A percentile compares a stretch with the other conserved stretches of the same genome.
Evolutionary conservation across 352 stramenopile genomes (phyloP).

Genomic region (Phytopythium helicoides): DNA sequence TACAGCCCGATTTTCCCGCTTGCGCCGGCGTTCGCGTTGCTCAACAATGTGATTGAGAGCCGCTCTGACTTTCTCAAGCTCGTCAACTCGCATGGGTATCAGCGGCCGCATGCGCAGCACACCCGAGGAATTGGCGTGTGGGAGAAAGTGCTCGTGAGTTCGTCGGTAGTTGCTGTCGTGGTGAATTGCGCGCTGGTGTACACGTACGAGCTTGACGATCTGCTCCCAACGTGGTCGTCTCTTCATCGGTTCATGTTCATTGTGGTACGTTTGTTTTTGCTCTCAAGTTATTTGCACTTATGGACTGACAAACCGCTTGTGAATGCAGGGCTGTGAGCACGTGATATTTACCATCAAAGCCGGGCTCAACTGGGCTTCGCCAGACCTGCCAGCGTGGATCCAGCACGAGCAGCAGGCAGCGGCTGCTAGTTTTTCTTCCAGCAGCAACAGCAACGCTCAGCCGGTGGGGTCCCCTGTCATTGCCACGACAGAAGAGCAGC

Average conservation of each 20-base stretch:
- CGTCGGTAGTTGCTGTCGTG: conserved; percentile 90
- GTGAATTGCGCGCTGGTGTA: conserved; percentile 94
- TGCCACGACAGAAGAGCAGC: not conserved
- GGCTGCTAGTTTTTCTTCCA: not conserved
- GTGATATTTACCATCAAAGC: conserved; percentile 56
- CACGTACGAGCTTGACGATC: conserved; percentile 53
- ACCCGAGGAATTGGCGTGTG: conserved; percentile 91
- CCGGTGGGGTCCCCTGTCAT: conserved; percentile 4
- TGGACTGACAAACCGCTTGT: not conserved
- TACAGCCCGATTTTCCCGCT: conserved; percentile 91
- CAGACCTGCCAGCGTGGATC: conserved; percentile 40
- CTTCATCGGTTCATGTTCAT: conserved; percentile 64
- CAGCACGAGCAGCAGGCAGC: conserved; percentile 36
- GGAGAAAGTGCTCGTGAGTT: conserved; percentile 91
- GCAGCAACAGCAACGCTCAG: not conserved
- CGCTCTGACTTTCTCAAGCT: conserved; percentile 93
- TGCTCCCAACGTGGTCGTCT: conserved; percentile 53
- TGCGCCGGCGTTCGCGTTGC: conserved; percentile 85
- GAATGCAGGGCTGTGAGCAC: conserved; percentile 39
- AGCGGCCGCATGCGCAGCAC: conserved; percentile 86
- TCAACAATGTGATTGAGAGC: conserved; percentile 92
- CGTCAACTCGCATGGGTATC: conserved; percentile 80
- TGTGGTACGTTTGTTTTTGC: conserved; percentile 25
- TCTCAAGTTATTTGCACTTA: not conserved
- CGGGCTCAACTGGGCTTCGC: conserved; percentile 50